Percentiles rank a stretch among this genome's conserved stretches.
phyloP scores from a whole-genome alignment of 371 early-diverging fungal genomes.

The Blakeslea trispora region DNA sequence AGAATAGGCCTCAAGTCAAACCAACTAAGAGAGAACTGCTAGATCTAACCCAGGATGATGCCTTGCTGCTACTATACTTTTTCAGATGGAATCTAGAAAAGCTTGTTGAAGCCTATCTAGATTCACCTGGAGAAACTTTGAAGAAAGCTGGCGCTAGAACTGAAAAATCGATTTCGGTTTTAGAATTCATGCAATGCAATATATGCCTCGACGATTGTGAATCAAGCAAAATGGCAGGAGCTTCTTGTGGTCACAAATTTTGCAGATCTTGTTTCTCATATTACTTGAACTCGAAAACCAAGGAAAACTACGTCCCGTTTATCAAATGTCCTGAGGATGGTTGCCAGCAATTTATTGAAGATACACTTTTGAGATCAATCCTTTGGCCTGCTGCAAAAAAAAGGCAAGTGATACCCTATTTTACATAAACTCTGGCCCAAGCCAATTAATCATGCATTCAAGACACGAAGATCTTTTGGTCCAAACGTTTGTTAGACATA shows the following conservation, averaged over 20 bases:
- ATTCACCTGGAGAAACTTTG: constrained; percentile 67
- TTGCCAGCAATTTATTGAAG: constrained; percentile 82
- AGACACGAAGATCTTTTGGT: constrained; percentile 77
- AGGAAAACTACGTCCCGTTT: constrained; percentile 79
- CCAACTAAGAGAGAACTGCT: constrained; percentile 7
- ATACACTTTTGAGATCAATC: constrained; percentile 66
- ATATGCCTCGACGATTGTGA: constrained; percentile 80
- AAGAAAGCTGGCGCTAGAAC: constrained; percentile 60
- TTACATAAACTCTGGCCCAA: background rate
- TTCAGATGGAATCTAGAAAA: constrained; percentile 92
- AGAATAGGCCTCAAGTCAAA: too few species aligned
- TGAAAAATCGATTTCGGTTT: constrained; percentile 47
- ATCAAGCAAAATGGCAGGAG: constrained; percentile 60
- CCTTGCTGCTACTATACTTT: constrained; percentile 69
- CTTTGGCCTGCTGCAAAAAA: constrained; percentile 50
- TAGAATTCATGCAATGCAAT: constrained; percentile 52
- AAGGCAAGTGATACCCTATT: constrained; percentile 41
- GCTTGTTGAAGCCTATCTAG: constrained; percentile 87
- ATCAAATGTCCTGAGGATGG: constrained; percentile 82
- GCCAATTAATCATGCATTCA: background rate
- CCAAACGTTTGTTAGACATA: constrained; percentile 87
- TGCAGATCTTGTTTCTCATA: constrained; percentile 82
- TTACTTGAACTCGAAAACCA: constrained; percentile 82
- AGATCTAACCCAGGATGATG: constrained; percentile 61
- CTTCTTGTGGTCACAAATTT: constrained; percentile 84